Evolutionary conservation across 2,329 filamentous ascomycete genomes (phyloP), one percentile per base, ranked within the genome.

Genomic region (Fusarium napiforme): DNA sequence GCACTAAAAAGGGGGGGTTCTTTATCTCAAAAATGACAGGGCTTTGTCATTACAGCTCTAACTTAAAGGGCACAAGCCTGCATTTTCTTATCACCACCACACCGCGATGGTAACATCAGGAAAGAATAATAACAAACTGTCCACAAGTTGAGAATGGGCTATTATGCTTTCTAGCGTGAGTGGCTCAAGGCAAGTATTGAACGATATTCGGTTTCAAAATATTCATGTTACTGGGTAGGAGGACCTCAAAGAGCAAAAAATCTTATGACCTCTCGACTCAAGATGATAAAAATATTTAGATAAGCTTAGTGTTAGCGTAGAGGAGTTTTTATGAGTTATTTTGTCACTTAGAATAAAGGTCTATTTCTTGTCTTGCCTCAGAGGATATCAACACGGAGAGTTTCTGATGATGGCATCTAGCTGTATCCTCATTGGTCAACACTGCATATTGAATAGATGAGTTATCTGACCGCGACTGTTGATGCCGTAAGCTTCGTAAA

Each of bases 1-100:
- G 72, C 73, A 73, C 76, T 78, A 78, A 78, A 75, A 76, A 71
- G 63, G 69, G 75, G 75, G 74, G 72, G 72, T 45, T 62, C 66
- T 57, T 63, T 66, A 70, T 64, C 65, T 69, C 40, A 61, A 56
- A 65, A 47, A 65, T 43, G 49, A 49, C 53, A 75, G 37, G 39
- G 52, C 30, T 37, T 14, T 26, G 30, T 26, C 37, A 42, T 47
- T 28, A 60, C 14, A 55, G 62, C 39, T 67, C 47, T 60, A 60
- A 63, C 62, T 60, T 9, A 36, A 66, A 57, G 56, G 58, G 72
- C 68, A 75, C 50, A 72, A 65, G 57, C 58, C 64, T 53, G 28
- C 65, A 73, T 66, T 39, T 72, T 59, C 50, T 74, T 67, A 64
- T 74, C 58, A 49, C 60, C 58, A 67, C 50, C 61, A 60, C 55